Evolutionary conservation across 768 basidiomycete genomes (phyloP).

Genomic region (Russula dissimulans): DNA sequence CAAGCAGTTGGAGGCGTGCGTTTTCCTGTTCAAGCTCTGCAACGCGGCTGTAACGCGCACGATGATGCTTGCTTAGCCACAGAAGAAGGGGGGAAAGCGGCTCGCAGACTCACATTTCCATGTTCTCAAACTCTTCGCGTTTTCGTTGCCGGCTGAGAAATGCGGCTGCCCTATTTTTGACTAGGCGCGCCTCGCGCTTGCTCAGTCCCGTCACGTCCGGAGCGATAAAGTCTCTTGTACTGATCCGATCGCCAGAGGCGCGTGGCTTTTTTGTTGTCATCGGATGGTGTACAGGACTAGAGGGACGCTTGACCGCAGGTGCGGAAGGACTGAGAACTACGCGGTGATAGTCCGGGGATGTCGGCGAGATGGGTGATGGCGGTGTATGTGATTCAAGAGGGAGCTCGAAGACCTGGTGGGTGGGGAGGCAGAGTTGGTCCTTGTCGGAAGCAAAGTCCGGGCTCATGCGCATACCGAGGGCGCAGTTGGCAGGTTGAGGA

Average conservation of each 20-base stretch:
- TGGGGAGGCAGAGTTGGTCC: slow-evolving; percentile 53
- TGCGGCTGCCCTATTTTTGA: slow-evolving; percentile 88
- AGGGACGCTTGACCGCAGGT: slow-evolving; percentile 23
- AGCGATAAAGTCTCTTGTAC: slow-evolving; percentile 76
- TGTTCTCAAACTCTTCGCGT: slow-evolving; percentile 83
- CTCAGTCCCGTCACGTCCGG: slow-evolving; percentile 81
- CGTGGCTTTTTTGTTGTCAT: slow-evolving; percentile 37
- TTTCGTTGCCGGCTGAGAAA: slow-evolving; percentile 88
- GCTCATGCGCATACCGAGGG: slow-evolving; percentile 44
- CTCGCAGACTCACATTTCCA: slow-evolving; percentile 68
- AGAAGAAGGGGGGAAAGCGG: slow-evolving; percentile 8
- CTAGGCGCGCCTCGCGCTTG: slow-evolving; percentile 85
- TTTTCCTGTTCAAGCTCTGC: slow-evolving; percentile 81
- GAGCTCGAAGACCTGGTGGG: slow-evolving; percentile 66
- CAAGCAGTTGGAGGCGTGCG: slow-evolving; percentile 53
- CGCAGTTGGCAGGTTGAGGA: slow-evolving; percentile 28
- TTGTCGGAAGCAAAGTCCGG: slow-evolving; percentile 36
- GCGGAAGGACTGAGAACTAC: slow-evolving; percentile 6
- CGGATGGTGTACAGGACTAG: slow-evolving; percentile 23
- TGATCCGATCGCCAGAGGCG: slow-evolving; percentile 39
- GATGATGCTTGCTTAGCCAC: not conserved
- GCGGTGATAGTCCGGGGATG: slow-evolving; percentile 24
- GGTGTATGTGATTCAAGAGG: slow-evolving; percentile 29
- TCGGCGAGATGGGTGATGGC: slow-evolving; percentile 26
- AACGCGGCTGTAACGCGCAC: slow-evolving; percentile 50